Conservation (phyloP, 1,284 basidiomycete species). For the Stygiomarasmius scandens region DNA sequence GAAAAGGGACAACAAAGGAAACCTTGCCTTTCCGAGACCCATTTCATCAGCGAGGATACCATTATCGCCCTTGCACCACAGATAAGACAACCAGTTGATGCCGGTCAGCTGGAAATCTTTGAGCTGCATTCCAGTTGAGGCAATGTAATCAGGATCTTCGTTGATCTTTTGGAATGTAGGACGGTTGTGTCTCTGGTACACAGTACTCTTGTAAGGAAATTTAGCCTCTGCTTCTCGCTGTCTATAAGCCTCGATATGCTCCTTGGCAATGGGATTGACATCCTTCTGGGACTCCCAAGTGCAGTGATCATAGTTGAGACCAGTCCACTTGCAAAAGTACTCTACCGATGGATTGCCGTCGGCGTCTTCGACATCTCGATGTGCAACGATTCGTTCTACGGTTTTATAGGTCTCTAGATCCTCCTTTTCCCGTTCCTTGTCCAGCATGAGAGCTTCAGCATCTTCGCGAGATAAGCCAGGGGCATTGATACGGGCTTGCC, state of each 20-base stretch:
- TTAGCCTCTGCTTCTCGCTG: slow-evolving; percentile 77
- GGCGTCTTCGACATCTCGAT: slow-evolving; percentile 73
- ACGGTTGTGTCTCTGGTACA: slow-evolving; percentile 71
- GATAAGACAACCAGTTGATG: slow-evolving; percentile 96
- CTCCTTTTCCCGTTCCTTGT: slow-evolving; percentile 89
- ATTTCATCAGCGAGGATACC: slow-evolving; percentile 99
- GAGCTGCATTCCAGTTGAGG: slow-evolving; percentile 75
- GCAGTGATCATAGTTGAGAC: slow-evolving; percentile 92
- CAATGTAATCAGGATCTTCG: slow-evolving; percentile 91
- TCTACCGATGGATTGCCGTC: slow-evolving; percentile 53
- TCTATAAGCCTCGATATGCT: slow-evolving; percentile 83
- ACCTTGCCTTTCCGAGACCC: slow-evolving; percentile 91
- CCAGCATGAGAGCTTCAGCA: slow-evolving; percentile 84
- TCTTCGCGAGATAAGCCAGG: slow-evolving; percentile 86
- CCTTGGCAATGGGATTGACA: slow-evolving; percentile 73
- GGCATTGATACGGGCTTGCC: slow-evolving; percentile 71
- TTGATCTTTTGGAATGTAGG: slow-evolving; percentile 87
- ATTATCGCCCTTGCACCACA: slow-evolving; percentile 94
- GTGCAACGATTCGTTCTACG: slow-evolving; percentile 89
- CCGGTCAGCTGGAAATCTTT: slow-evolving; percentile 99
- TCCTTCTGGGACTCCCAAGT: slow-evolving; percentile 94
- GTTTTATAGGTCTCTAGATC: slow-evolving; percentile 90
- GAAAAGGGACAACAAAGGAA: slow-evolving; percentile 19
- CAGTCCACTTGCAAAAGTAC: slow-evolving; percentile 98
- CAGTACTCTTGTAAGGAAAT: slow-evolving; percentile 85